These are phyloP conservation scores for Solanum peruvianum DNA, from an alignment of 257 asterid species.

Conservation along the genomic window DNA sequence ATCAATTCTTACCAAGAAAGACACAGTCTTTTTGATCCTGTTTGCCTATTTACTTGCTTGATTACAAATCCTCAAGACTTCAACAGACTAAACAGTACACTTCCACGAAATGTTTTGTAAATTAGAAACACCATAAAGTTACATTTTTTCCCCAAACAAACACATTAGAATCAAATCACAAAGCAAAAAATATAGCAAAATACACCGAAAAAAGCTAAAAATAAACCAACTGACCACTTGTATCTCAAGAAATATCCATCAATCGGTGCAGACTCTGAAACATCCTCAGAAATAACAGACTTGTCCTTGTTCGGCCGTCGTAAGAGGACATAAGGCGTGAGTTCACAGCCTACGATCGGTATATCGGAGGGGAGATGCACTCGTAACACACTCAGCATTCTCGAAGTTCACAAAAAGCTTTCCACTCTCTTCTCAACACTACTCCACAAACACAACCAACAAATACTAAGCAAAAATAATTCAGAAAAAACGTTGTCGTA, in stretches of 20 bases:
- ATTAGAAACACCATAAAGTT: background rate
- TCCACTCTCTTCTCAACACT: constrained; percentile 8
- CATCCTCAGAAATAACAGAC: constrained; percentile 39
- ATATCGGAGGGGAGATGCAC: constrained; percentile 92
- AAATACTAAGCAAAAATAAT: background rate
- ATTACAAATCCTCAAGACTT: background rate
- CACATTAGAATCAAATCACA: background rate
- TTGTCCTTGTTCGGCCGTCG: constrained; percentile 31
- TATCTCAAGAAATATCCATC: constrained; percentile 29
- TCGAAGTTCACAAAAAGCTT: background rate
- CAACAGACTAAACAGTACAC: background rate
- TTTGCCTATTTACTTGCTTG: background rate
- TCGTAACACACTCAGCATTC: constrained; percentile 64
- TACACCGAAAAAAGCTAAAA: background rate
- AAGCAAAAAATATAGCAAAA: background rate
- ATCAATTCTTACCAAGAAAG: background rate
- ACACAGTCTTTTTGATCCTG: background rate
- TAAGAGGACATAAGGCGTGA: constrained; percentile 78
- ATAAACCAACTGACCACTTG: constrained; percentile 7
- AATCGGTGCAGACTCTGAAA: constrained; percentile 32
- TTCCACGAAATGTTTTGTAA: background rate
- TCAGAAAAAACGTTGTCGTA: background rate
- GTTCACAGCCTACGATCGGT: constrained; percentile 93
- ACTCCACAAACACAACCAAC: background rate
- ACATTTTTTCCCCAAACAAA: background rate